Percentiles rank a stretch among this genome's conserved stretches.
Evolutionary conservation across 2,329 filamentous ascomycete species (phyloP).

Genomic region (Rhinocladiella similis): DNA sequence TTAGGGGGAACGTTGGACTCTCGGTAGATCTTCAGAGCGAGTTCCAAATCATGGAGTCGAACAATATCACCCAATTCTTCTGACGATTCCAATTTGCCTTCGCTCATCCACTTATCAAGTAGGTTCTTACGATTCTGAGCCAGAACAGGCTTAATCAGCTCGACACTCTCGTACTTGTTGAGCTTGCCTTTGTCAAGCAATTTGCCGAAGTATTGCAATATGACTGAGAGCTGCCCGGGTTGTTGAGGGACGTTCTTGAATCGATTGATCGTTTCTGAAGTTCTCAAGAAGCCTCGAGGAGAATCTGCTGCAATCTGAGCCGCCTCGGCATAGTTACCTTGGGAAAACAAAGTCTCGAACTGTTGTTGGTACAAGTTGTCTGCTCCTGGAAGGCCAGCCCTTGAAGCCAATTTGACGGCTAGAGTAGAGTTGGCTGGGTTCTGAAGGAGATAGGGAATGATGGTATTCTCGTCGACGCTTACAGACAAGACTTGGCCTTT

Average conservation of each 20-base stretch:
- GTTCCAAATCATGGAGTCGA: constrained; percentile 80
- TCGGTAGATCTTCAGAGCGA: constrained; percentile 86
- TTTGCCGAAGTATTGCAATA: constrained; percentile 97
- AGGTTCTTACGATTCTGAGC: constrained; percentile 93
- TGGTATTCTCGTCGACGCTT: constrained; percentile 83
- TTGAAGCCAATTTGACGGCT: constrained; percentile 93
- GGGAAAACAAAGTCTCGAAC: constrained; percentile 82
- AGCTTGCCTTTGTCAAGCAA: constrained; percentile 91
- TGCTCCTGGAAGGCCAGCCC: constrained; percentile 88
- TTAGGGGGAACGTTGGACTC: constrained; percentile 90
- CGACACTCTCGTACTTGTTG: constrained; percentile 90
- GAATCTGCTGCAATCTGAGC: constrained; percentile 97
- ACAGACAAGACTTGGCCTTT: constrained; percentile 96
- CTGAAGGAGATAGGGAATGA: constrained; percentile 93
- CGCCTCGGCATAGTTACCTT: constrained; percentile 80
- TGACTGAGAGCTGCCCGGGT: constrained; percentile 78
- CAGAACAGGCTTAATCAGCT: constrained; percentile 88
- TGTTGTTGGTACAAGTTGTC: constrained; percentile 91
- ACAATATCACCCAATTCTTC: constrained; percentile 96
- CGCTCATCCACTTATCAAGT: constrained; percentile 95
- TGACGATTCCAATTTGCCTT: constrained; percentile 93
- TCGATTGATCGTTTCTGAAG: constrained; percentile 89
- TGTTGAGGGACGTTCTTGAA: constrained; percentile 85
- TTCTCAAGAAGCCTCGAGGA: constrained; percentile 90
- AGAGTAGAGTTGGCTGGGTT: constrained; percentile 93